Evolutionary conservation across 1,139 yeast species (phyloP).

Genomic region (Suhomyces choctaworum): DNA sequence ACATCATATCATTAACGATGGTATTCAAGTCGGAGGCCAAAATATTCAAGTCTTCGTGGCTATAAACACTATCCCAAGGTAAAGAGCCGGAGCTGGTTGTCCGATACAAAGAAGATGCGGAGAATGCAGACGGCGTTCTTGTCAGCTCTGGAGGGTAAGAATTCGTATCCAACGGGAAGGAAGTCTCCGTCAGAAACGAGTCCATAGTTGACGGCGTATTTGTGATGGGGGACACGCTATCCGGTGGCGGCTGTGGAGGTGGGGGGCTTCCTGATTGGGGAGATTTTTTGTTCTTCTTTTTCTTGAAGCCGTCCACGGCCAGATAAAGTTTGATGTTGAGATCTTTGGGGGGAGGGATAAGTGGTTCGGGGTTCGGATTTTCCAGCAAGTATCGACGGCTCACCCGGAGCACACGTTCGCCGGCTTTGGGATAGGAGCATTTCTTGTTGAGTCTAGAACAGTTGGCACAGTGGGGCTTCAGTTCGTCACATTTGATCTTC

Average conservation of each 20-base stretch:
- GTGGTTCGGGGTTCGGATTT: constrained; percentile 11
- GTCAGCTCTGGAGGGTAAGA: constrained; percentile 2
- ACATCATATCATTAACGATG: constrained; percentile 43
- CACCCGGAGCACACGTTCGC: constrained; percentile 21
- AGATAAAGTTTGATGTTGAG: constrained; percentile 14
- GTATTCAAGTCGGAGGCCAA: constrained; percentile 46
- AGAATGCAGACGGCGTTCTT: background rate
- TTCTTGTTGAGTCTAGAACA: constrained; percentile 33
- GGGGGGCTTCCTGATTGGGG: background rate
- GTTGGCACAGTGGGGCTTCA: constrained; percentile 51
- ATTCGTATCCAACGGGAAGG: constrained; percentile 1
- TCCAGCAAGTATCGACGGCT: constrained; percentile 15
- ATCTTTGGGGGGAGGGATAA: constrained; percentile 7
- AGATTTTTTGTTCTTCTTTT: constrained; percentile 4
- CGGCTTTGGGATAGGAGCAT: constrained; percentile 23
- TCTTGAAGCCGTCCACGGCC: constrained; percentile 12
- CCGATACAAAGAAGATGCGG: constrained; percentile 2
- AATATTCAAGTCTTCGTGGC: constrained; percentile 37
- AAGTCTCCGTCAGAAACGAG: constrained; percentile 5
- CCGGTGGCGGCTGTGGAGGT: background rate
- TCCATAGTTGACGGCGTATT: constrained; percentile 4
- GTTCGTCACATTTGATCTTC: constrained; percentile 54
- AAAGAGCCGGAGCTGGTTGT: constrained; percentile 8
- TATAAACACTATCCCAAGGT: constrained; percentile 19
- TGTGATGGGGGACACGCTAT: constrained; percentile 3